Percentiles rank a stretch among this genome's conserved stretches.
phyloP scores from a whole-genome alignment of 129 eudicot species.

The Artemisia argyi region DNA sequence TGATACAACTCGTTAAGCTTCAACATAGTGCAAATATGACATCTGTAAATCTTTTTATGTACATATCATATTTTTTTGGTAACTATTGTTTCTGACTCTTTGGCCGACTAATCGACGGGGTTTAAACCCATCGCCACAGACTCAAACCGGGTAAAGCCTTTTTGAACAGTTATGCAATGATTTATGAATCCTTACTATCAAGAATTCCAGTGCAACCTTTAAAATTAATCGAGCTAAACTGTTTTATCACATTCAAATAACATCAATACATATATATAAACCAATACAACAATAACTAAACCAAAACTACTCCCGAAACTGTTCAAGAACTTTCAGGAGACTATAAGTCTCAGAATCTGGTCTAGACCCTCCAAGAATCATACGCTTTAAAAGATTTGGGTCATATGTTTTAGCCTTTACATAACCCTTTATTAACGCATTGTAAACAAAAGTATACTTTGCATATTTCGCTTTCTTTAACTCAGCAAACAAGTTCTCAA shows the following conservation, averaged over 20 bases:
- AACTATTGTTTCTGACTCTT: no score
- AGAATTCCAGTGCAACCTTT: not conserved
- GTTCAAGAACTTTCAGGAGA: constrained; percentile 77
- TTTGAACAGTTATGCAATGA: no score
- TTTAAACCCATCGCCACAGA: no score
- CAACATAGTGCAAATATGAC: no score
- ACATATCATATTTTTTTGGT: no score
- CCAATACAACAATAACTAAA: not conserved
- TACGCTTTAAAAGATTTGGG: constrained; percentile 72
- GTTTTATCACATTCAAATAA: not conserved
- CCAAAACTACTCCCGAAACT: constrained; percentile 47
- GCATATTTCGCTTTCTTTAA: constrained; percentile 66
- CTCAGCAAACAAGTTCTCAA: constrained; percentile 80
- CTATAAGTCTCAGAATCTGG: constrained; percentile 96
- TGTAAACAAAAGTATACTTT: constrained; percentile 79
- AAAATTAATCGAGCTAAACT: not conserved
- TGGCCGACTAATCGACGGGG: no score
- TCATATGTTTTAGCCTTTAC: constrained; percentile 69
- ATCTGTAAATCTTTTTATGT: no score
- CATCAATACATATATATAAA: no score
- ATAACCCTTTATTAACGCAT: constrained; percentile 75
- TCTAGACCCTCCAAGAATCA: constrained; percentile 92
- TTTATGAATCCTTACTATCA: no score
- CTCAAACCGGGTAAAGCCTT: not conserved
- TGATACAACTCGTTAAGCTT: no score